Percentiles rank a stretch among this genome's conserved stretches.
phyloP scores from a whole-genome alignment of 192 early-diverging fungal species.

The Cetraspora pellucida region DNA sequence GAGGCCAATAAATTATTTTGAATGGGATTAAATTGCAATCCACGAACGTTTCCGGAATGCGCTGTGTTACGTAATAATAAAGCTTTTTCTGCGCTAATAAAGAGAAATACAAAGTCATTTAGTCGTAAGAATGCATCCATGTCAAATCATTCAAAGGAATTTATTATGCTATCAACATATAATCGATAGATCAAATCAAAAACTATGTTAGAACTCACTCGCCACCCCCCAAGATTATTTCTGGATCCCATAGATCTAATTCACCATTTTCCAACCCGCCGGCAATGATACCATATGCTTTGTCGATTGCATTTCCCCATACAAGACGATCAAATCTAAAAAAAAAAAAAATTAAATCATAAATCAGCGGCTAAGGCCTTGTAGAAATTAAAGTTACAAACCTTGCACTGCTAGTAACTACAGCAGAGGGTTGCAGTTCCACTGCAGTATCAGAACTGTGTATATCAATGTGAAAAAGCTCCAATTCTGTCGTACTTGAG shows the following conservation, averaged over 20 bases:
- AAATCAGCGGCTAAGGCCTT: no score
- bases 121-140: neutral
- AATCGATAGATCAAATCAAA: neutral
- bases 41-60: constrained; percentile 88
- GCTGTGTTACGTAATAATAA: constrained; percentile 68
- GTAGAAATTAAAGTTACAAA: constrained; percentile 31
- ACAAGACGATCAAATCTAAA: constrained; percentile 89
- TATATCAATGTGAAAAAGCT: constrained; percentile 79
- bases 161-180: neutral
- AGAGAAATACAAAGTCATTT: neutral
- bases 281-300: constrained; percentile 79
- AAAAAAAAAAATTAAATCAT: constrained; percentile 3
- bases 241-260: constrained; percentile 84
- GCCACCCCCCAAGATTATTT: constrained; percentile 67
- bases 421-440: constrained; percentile 55
- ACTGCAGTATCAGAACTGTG: constrained; percentile 42
- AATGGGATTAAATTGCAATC: constrained; percentile 90
- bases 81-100: constrained; percentile 50
- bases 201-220: constrained; percentile 36
- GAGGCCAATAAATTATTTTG: constrained; percentile 86
- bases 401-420: constrained; percentile 63
- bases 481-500: constrained; percentile 84
- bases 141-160: neutral
- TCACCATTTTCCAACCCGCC: constrained; percentile 96
- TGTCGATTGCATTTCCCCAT: constrained; percentile 64